phyloP scores from a whole-genome alignment of 2,329 filamentous ascomycete species.

The Raffaelea deltoideospora region DNA sequence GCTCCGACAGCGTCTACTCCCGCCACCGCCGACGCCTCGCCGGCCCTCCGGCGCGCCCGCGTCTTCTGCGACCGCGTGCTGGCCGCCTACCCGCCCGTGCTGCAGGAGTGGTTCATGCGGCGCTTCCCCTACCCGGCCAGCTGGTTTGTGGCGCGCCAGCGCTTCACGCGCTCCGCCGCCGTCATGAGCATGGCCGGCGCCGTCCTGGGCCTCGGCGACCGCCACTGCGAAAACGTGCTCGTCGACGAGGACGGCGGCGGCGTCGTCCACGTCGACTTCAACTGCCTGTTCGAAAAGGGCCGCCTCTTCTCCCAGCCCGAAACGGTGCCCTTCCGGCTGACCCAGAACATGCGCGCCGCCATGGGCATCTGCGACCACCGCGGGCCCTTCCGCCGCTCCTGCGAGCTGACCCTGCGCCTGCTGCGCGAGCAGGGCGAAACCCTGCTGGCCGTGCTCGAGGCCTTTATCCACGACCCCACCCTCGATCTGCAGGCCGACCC shows the following conservation, averaged over 20 bases:
- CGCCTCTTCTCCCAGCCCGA: constrained; percentile 91
- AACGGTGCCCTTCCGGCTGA: constrained; percentile 86
- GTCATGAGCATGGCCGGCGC: constrained; percentile 99
- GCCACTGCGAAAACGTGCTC: constrained; percentile 93
- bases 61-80: constrained; percentile 56
- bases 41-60: constrained; percentile 40
- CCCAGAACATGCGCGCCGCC: constrained; percentile 96
- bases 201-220: constrained; percentile 81
- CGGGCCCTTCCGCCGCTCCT: constrained; percentile 79
- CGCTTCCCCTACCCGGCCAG: constrained; percentile 84
- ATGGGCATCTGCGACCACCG: constrained; percentile 94
- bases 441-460: constrained; percentile 91
- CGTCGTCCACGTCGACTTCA: constrained; percentile 97
- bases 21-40: background rate
- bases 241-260: constrained; percentile 89
- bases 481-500: constrained; percentile 56
- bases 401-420: constrained; percentile 73
- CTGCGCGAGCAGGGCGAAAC: constrained; percentile 89
- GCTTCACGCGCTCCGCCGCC: constrained; percentile 84
- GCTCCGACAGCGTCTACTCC: too few relatives aligned
- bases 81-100: constrained; percentile 60
- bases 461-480: constrained; percentile 93
- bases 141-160: constrained; percentile 80
- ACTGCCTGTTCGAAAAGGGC: constrained; percentile 97
- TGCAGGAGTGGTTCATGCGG: constrained; percentile 91